These are phyloP conservation scores for Trifolium dubium DNA, from an alignment of 306 rosid species.

Conservation along the genomic window DNA sequence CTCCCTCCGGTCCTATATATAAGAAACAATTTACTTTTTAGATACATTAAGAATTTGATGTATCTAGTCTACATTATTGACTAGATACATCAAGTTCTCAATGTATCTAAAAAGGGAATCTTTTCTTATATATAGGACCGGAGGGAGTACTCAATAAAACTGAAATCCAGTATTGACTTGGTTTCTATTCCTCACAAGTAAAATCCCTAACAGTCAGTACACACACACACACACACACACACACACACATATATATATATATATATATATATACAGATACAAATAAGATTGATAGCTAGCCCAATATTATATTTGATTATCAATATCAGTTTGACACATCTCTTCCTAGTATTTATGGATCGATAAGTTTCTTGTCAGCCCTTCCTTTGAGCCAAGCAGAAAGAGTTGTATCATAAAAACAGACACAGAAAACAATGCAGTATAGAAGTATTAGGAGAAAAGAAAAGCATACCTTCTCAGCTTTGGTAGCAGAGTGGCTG, in stretches of 20 bases:
- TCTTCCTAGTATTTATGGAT: slow-evolving; percentile 24
- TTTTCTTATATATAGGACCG: too few relatives aligned
- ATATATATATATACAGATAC: neutral
- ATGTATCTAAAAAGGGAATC: too few relatives aligned
- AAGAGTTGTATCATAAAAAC: neutral
- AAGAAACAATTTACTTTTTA: too few relatives aligned
- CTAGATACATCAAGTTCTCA: too few relatives aligned
- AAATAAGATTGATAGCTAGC: neutral
- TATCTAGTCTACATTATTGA: too few relatives aligned
- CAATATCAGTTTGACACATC: slow-evolving; percentile 26
- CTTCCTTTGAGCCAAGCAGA: too few relatives aligned
- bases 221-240: too few relatives aligned
- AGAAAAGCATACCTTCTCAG: slow-evolving; percentile 60
- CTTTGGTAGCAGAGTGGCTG: slow-evolving; percentile 48
- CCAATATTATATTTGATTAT: slow-evolving; percentile 7
- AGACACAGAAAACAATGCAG: neutral
- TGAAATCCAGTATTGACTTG: neutral
- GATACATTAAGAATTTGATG: too few relatives aligned
- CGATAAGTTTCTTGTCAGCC: neutral
- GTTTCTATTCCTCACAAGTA: slow-evolving; percentile 7
- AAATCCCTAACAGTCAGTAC: neutral
- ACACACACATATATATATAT: too few relatives aligned
- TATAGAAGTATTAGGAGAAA: slow-evolving; percentile 10
- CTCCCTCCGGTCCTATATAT: too few relatives aligned
- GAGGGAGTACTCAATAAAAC: neutral